A percentile compares a stretch with the other conserved stretches of the same genome.
These are phyloP conservation scores for Coleophoma cylindrospora DNA, from an alignment of 2,329 filamentous ascomycete species.

Conservation along the genomic window DNA sequence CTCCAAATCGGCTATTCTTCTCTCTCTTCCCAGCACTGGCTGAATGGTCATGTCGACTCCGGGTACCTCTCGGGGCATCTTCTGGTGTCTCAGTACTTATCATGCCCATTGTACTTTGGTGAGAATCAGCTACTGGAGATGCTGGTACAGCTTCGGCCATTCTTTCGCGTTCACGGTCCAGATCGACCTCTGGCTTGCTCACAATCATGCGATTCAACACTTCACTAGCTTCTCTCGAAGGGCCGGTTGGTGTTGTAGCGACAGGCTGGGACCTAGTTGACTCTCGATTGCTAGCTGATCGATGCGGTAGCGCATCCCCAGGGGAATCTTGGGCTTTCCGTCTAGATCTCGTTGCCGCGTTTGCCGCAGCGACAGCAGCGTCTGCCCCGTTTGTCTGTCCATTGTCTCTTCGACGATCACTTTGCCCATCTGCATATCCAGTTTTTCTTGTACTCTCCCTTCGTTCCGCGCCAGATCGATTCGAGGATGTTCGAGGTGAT, in stretches of 20 bases:
- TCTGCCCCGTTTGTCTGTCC: slow-evolving; percentile 29
- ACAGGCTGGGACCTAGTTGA: slow-evolving; percentile 31
- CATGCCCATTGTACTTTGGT: slow-evolving; percentile 35
- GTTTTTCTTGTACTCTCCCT: slow-evolving; percentile 13
- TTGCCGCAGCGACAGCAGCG: slow-evolving; percentile 25
- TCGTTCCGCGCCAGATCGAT: slow-evolving; percentile 30
- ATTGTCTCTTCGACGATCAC: slow-evolving; percentile 27
- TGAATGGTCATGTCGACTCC: slow-evolving; percentile 55
- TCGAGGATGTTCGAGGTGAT: slow-evolving; percentile 78
- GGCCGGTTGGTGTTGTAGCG: slow-evolving; percentile 48
- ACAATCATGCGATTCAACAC: slow-evolving; percentile 74
- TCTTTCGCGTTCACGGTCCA: slow-evolving; percentile 66
- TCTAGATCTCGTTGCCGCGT: slow-evolving; percentile 34
- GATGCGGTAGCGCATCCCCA: slow-evolving; percentile 36
- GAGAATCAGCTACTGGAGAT: slow-evolving; percentile 35
- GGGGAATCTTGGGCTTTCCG: slow-evolving; percentile 38
- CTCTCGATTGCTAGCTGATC: slow-evolving; percentile 34
- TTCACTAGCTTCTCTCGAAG: slow-evolving; percentile 72
- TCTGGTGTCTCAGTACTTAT: slow-evolving; percentile 37
- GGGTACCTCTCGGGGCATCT: slow-evolving; percentile 30
- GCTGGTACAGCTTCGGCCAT: slow-evolving; percentile 52
- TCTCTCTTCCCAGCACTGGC: slow-evolving; percentile 38
- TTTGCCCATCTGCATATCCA: slow-evolving; percentile 17
- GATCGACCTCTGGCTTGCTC: slow-evolving; percentile 69
- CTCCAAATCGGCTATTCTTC: slow-evolving; percentile 87